A percentile compares a stretch with the other conserved stretches of the same genome.
These are phyloP conservation scores for Nymphaea colorata DNA, from an alignment of 164 flowering plant species.

Conservation along the genomic window DNA sequence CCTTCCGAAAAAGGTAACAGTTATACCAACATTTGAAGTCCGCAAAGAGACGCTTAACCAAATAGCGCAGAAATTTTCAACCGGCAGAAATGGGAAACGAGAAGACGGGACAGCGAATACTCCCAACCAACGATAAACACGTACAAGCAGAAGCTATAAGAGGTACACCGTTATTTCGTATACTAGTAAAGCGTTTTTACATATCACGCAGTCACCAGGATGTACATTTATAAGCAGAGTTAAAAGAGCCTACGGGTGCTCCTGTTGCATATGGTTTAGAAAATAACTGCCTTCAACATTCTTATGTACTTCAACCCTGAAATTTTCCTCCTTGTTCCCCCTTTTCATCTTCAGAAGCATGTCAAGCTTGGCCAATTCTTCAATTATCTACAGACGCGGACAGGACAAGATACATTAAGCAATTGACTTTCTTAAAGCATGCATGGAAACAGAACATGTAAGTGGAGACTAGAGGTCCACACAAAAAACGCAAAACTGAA, in stretches of 20 bases:
- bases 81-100: no score
- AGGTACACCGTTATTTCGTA: neutral
- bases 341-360: constrained; percentile 23
- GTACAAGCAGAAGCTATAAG: neutral
- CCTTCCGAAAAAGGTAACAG: no score
- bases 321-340: constrained; percentile 14
- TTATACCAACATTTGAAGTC: no score
- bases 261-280: constrained; percentile 20
- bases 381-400: constrained; percentile 26
- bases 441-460: neutral
- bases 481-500: neutral
- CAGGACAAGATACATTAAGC: neutral
- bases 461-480: neutral
- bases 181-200: neutral
- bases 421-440: neutral
- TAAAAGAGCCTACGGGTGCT: neutral
- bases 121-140: no score
- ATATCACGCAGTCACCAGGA: neutral
- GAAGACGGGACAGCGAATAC: no score
- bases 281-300: constrained; percentile 18
- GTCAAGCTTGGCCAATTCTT: constrained; percentile 45
- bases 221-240: neutral
- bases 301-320: constrained; percentile 16
- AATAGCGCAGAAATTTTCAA: no score
- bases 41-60: no score